phyloP scores from a whole-genome alignment of 768 basidiomycete genomes.

The Russula lepida region DNA sequence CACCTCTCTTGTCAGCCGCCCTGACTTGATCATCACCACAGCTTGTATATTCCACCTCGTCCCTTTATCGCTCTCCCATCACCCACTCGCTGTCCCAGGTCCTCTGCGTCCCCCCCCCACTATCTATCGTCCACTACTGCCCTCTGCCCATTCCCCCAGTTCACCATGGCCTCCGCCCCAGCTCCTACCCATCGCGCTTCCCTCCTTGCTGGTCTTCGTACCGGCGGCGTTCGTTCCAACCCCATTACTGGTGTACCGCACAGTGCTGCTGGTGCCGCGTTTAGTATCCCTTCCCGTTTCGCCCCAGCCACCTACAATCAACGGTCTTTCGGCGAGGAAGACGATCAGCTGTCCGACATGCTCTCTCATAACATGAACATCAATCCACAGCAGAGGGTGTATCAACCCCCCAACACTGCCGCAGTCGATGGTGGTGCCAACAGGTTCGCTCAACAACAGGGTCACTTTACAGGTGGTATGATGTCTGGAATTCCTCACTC shows the following conservation, averaged over 20 bases:
- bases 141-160: constrained; percentile 18
- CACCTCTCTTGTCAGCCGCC: constrained; percentile 7
- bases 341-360: constrained; percentile 53
- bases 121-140: constrained; percentile 17
- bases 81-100: constrained; percentile 21
- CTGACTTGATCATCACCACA: constrained; percentile 19
- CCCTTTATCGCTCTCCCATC: constrained; percentile 22
- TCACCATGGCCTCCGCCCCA: constrained; percentile 36
- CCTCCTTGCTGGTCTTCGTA: constrained; percentile 82
- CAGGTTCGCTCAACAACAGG: constrained; percentile 55
- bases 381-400: constrained; percentile 31
- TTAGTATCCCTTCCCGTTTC: constrained; percentile 52
- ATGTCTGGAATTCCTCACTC: constrained; percentile 45
- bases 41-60: constrained; percentile 29
- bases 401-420: constrained; percentile 56
- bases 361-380: constrained; percentile 45
- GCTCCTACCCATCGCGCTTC: constrained; percentile 58
- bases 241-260: constrained; percentile 46
- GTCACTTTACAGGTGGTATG: constrained; percentile 37
- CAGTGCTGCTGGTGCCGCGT: constrained; percentile 54
- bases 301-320: constrained; percentile 36
- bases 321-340: constrained; percentile 43
- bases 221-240: constrained; percentile 79
- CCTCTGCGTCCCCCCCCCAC: constrained; percentile 17
- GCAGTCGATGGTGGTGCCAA: constrained; percentile 62